Base-by-base conservation (phyloP, 768 basidiomycete genomes). In the Roridomyces roridus region DNA sequence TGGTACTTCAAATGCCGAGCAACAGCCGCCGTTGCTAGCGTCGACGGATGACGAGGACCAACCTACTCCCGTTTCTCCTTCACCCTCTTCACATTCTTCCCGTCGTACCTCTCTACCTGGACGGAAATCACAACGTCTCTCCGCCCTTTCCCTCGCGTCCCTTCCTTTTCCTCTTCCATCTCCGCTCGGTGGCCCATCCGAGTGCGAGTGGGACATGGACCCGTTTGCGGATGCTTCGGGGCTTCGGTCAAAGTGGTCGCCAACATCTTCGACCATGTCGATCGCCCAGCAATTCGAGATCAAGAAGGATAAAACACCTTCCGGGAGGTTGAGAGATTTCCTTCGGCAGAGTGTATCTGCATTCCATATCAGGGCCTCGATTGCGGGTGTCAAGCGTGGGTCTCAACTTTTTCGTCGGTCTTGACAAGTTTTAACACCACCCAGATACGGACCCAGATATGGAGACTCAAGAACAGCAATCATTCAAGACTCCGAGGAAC, bases 101-200 rank as follows among this genome's bases (percentile, higher is more conserved):
- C 31, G 15, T 8, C 15, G 4, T 34, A n/a, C n/a, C n/a, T n/a
- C n/a, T n/a, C n/a, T n/a, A n/a, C n/a, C n/a, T 28, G 26, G 7
- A 4, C 44, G n/a, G 7, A 52, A 45, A 25, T 15, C 24, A 7
- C 36, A 61, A 25, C 50, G 46, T 18, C 44, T 58, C 29, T 62
- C 60, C 21, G 17, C 29, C 28, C 21, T 41, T 40, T 50, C 60
- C 25, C 12, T 62, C 12, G 15, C 46, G 18, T 40, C 60, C 14
- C 60, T 62, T 18, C 44, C 55, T 12, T 48, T 62, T 43, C 60
- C 60, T 46, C 47, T 57, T 40, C 55, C 55, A 6, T 14, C 31
- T 34, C 51, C 60, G 23, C 51, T 37, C 11, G 59, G 43, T 6
- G 31, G 43, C 17, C 40, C 34, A 31, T 40, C 60, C 14, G 37